phyloP scores from a whole-genome alignment of 2,329 filamentous ascomycete species.

The Helminthosporium solani region DNA sequence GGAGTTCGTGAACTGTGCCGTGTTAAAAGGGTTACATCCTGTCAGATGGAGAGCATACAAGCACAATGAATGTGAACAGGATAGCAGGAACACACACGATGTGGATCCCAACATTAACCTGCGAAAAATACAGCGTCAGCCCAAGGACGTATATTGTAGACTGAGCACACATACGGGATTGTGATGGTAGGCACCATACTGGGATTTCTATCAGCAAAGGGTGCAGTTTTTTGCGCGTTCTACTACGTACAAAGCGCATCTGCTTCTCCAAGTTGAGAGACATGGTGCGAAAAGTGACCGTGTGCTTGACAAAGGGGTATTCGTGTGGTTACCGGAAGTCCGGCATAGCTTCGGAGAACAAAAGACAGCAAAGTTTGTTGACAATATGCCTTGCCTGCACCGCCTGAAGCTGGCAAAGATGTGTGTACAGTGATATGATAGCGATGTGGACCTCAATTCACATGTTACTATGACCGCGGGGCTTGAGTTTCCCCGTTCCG shows the following conservation, averaged over 20 bases:
- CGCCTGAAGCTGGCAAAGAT: too few species aligned
- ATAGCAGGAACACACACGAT: conserved; percentile 77
- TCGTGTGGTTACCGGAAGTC: conserved; percentile 1
- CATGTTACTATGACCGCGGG: too few species aligned
- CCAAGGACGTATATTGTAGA: conserved; percentile 20
- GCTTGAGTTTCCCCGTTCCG: too few species aligned
- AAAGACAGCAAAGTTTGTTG: neutral
- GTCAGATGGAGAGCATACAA: conserved; percentile 56
- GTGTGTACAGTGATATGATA: too few species aligned
- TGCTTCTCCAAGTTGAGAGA: conserved; percentile 77
- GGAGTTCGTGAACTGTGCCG: conserved; percentile 56
- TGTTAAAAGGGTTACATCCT: conserved; percentile 11
- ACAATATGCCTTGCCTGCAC: neutral
- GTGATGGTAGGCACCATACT: conserved; percentile 86
- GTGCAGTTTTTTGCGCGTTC: conserved; percentile 1
- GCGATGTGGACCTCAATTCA: too few species aligned
- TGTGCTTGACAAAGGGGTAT: conserved; percentile 27
- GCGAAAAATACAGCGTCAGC: conserved; percentile 23
- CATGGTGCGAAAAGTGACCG: conserved; percentile 43
- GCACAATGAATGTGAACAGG: conserved; percentile 67
- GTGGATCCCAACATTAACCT: conserved; percentile 77
- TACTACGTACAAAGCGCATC: conserved; percentile 70
- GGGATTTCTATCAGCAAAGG: conserved; percentile 10
- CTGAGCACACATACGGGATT: conserved; percentile 57
- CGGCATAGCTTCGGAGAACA: neutral